Conservation (phyloP, 2,329 filamentous ascomycete genomes). For the Periconia sp. region DNA sequence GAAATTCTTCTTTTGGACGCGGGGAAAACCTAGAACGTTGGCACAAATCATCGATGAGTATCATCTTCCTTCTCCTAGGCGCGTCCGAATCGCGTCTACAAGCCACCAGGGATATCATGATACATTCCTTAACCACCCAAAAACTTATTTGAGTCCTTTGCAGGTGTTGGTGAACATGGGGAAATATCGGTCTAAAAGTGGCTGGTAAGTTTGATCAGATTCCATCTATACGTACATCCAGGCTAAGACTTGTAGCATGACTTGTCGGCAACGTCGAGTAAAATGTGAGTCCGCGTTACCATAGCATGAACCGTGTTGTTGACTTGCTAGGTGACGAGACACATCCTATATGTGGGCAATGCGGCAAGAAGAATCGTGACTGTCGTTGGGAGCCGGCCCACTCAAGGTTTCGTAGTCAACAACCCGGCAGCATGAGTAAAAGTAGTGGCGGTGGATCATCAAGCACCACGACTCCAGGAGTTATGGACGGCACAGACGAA, state of each 20-base stretch:
- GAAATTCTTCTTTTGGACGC: background rate
- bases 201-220: conserved; percentile 26
- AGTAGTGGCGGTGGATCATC: conserved; percentile 12
- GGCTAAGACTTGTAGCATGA: conserved; percentile 21
- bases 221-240: background rate
- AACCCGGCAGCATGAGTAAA: conserved; percentile 10
- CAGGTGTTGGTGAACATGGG: conserved; percentile 15
- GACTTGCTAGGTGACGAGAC: conserved; percentile 29
- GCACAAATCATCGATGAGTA: background rate
- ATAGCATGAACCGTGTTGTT: background rate
- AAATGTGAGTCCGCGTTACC: conserved; percentile 23
- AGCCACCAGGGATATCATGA: background rate
- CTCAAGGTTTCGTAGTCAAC: conserved; percentile 29
- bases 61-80: background rate
- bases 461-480: conserved; percentile 9
- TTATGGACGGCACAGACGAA: conserved; percentile 12
- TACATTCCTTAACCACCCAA: background rate
- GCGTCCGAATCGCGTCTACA: background rate
- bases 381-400: conserved; percentile 34
- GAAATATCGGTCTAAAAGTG: conserved; percentile 34
- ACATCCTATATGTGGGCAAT: conserved; percentile 32
- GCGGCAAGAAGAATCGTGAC: conserved; percentile 32
- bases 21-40: background rate
- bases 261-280: conserved; percentile 34
- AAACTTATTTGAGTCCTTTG: background rate